Evolutionary conservation across 768 basidiomycete genomes (phyloP).

Genomic region (Butyriboletus loyo): DNA sequence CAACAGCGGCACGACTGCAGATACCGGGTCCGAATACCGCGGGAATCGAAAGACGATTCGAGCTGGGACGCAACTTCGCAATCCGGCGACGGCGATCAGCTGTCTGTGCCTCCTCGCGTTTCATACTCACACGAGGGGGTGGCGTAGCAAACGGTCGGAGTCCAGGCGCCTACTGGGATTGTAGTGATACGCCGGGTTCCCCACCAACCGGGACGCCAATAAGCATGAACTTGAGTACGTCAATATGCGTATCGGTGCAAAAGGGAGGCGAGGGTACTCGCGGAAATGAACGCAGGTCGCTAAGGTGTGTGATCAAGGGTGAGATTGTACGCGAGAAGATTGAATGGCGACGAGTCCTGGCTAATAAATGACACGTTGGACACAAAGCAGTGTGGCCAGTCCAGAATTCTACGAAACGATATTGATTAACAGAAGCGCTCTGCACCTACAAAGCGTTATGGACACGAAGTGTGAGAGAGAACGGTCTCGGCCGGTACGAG

Average conservation of each 20-base stretch:
- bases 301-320: slow-evolving; percentile 16
- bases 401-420: slow-evolving; percentile 1
- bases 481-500: background rate
- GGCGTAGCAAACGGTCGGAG: slow-evolving; percentile 7
- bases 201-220: slow-evolving; percentile 1
- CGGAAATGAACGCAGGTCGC: slow-evolving; percentile 25
- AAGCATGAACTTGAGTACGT: slow-evolving; percentile 12
- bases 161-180: slow-evolving; percentile 1
- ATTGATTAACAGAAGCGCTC: background rate
- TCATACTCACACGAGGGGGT: slow-evolving; percentile 21
- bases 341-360: background rate
- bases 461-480: background rate
- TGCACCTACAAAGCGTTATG: background rate
- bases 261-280: background rate
- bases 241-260: slow-evolving; percentile 5
- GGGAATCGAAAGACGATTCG: slow-evolving; percentile 5
- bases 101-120: slow-evolving; percentile 18
- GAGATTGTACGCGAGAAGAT: slow-evolving; percentile 10
- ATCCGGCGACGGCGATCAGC: slow-evolving; percentile 29
- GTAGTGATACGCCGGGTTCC: slow-evolving; percentile 6
- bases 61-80: background rate
- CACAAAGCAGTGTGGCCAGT: background rate
- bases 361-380: background rate
- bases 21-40: slow-evolving; percentile 13
- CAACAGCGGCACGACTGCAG: background rate